Base-by-base conservation (phyloP, 805 yeast species). In the Debaryomyces maramus region DNA sequence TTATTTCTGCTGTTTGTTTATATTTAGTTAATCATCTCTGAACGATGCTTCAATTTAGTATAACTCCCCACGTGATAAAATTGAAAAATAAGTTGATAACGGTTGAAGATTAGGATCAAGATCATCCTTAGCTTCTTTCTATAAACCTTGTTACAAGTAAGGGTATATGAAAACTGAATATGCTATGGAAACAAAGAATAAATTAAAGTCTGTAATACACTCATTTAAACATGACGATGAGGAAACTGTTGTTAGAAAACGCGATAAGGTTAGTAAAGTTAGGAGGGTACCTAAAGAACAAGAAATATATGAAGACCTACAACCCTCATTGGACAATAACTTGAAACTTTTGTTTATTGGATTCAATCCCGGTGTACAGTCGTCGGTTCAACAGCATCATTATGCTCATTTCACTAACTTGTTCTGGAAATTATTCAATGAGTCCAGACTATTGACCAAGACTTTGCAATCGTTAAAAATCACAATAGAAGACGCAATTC, bases 351-450 rank as follows among this genome's bases (percentile, higher is more conserved):
- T 85, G 3, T 84, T 85, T 48, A 69, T 84, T 3, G 93, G 93
- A 1, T 83, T 72, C 63, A 85, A 85, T 50, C 93, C 93, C 0
- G 86, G 90, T 2, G 58, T 79, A 3, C 72, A 70, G 50, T 81
- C 89, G 1, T 76, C 87, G 0, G 48, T 60, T 14, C 56, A 62
- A 6, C 88, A 85, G 23, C 90, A 84, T 53, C 78, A 83, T 51
- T 85, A 81, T 55, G 91, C 91, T 0, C 90, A 85, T 53, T 76
- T 63, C 14, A 70, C 85, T 9, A 85, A 85, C 51, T 54, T 72
- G 24, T 85, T 85, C 53, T 85, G 90, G 90, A 78, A 73, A 43
- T 57, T 83, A 22, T 60, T 84, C 48, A 74, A 73, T 52, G 75
- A 75, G 43, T 69, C 83, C 6, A 67, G 73, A 4, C 49, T 81